phyloP scores from a whole-genome alignment of 495 filamentous ascomycete species.

The Lineolata rhizophorae region DNA sequence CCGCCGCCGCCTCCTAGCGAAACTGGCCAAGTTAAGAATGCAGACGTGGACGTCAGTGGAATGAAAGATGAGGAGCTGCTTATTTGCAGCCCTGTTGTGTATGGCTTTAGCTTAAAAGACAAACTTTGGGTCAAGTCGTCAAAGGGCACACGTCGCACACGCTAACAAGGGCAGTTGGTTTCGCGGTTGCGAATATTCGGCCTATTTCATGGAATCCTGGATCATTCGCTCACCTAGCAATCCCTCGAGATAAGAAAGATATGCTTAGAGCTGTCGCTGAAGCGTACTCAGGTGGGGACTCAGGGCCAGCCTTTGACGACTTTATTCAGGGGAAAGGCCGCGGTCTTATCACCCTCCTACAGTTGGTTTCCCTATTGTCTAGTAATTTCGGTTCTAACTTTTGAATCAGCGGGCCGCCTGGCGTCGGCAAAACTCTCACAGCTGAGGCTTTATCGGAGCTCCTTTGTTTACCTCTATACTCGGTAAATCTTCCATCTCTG shows the following conservation, averaged over 20 bases:
- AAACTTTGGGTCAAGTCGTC: conserved; percentile 27
- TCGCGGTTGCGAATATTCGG: conserved; percentile 19
- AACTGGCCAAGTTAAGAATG: conserved; percentile 17
- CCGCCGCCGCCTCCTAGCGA: too few species aligned
- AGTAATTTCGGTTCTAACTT: too few species aligned
- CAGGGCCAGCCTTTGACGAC: too few species aligned
- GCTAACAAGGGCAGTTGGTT: too few species aligned
- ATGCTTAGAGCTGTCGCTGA: conserved; percentile 28
- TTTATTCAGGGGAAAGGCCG: conserved; percentile 29
- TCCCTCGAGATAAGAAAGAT: conserved; percentile 22
- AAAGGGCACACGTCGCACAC: too few species aligned
- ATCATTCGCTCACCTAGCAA: conserved; percentile 25
- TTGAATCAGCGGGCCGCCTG: conserved; percentile 19
- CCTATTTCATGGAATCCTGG: conserved; percentile 19
- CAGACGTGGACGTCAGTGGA: conserved; percentile 7
- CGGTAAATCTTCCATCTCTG: too few species aligned
- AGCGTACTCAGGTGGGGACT: conserved; percentile 18
- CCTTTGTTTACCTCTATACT: too few species aligned
- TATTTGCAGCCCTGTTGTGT: conserved; percentile 16
- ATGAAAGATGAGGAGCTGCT: conserved; percentile 18
- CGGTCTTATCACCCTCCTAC: conserved; percentile 18
- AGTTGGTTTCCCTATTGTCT: too few species aligned
- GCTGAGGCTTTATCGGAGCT: too few species aligned
- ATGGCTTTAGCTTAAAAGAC: conserved; percentile 23
- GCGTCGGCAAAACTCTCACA: conserved; percentile 21